Evolutionary conservation across 2,329 filamentous ascomycete species (phyloP).

Genomic region (Epicoccum sorghinum): DNA sequence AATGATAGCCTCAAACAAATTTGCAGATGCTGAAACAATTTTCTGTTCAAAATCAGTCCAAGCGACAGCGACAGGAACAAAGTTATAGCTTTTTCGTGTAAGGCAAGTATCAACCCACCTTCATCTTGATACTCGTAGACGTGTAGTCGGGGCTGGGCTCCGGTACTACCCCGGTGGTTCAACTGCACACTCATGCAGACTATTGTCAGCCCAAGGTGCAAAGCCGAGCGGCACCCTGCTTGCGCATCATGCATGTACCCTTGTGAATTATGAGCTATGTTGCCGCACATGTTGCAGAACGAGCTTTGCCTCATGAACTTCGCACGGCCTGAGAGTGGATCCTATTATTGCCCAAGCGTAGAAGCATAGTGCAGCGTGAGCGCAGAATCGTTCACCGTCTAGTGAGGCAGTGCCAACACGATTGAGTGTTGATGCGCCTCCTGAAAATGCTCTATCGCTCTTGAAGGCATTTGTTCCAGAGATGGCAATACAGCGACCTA

Average conservation of each 20-base stretch:
- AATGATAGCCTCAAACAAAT: too few relatives aligned
- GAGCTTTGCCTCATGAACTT: neutral
- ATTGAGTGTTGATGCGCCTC: neutral
- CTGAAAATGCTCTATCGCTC: neutral
- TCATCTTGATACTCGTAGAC: neutral
- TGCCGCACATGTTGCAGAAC: neutral
- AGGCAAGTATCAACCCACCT: slow-evolving; percentile 9
- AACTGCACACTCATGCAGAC: slow-evolving; percentile 13
- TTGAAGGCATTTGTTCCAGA: too few relatives aligned
- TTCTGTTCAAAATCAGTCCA: neutral
- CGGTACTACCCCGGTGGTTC: slow-evolving; percentile 1
- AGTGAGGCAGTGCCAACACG: neutral
- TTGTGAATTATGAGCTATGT: neutral
- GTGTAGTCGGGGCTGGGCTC: neutral
- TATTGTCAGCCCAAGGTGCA: neutral
- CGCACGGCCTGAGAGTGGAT: neutral
- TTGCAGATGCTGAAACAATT: neutral
- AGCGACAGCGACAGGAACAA: neutral
- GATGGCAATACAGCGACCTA: too few relatives aligned
- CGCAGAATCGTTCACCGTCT: neutral
- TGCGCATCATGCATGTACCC: neutral
- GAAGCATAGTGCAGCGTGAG: neutral
- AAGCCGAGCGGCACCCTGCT: neutral
- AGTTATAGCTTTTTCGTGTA: slow-evolving; percentile 3
- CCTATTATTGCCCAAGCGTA: neutral